Evolutionary conservation across 202 grass and related monocot genomes (phyloP).

Genomic region (Setaria viridis): DNA sequence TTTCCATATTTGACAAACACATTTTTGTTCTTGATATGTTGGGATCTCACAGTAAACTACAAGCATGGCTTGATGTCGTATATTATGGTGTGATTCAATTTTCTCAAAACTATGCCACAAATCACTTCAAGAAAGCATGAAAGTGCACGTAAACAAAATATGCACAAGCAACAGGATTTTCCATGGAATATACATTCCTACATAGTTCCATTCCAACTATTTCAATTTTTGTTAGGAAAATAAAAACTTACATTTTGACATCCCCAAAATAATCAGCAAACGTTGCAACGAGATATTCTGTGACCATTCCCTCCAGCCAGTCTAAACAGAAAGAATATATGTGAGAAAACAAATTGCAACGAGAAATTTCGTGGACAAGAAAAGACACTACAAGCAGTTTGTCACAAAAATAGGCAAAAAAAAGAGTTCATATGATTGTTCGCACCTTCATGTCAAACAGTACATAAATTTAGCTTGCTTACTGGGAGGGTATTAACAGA

Average conservation of each 20-base stretch:
- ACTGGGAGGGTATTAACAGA: neutral
- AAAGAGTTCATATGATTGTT: neutral
- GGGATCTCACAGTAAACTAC: neutral
- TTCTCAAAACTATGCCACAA: slow-evolving; percentile 18
- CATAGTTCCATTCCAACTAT: slow-evolving; percentile 19
- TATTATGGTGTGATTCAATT: slow-evolving; percentile 19
- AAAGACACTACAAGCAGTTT: neutral
- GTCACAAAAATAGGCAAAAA: neutral
- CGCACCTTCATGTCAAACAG: neutral
- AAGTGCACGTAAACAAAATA: slow-evolving; percentile 7
- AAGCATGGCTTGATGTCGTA: slow-evolving; percentile 2
- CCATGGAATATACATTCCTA: slow-evolving; percentile 16
- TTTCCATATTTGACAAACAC: slow-evolving; percentile 23
- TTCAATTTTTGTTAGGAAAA: slow-evolving; percentile 3
- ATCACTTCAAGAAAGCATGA: neutral
- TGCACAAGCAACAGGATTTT: slow-evolving; percentile 33
- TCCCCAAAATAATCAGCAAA: slow-evolving; percentile 97
- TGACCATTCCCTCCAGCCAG: slow-evolving; percentile 86
- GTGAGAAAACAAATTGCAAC: slow-evolving; percentile 33
- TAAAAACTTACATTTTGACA: slow-evolving; percentile 84
- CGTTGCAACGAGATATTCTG: slow-evolving; percentile 92
- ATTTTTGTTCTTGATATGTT: slow-evolving; percentile 42
- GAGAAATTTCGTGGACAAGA: neutral
- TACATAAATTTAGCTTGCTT: slow-evolving; percentile 8
- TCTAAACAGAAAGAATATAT: slow-evolving; percentile 57